These are phyloP conservation scores for Mesotaenium endlicherianum DNA, from an alignment of 139 green algal genomes.

Conservation along the genomic window DNA sequence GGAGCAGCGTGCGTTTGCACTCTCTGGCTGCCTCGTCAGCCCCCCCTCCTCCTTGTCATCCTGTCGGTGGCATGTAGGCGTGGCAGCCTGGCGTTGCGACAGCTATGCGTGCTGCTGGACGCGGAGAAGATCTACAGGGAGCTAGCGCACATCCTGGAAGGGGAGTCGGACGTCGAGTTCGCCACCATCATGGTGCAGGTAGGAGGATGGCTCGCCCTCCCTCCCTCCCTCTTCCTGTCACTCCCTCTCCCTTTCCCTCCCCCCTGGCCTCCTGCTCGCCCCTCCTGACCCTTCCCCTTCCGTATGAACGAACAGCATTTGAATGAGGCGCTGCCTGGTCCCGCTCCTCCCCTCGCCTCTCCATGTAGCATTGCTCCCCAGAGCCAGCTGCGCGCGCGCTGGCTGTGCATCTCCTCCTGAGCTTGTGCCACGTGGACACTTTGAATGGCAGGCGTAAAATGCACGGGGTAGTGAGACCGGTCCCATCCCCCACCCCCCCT, in stretches of 20 bases:
- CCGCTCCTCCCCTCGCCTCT: too few species aligned
- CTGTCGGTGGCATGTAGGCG: slow-evolving; percentile 13
- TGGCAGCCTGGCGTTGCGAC: slow-evolving; percentile 35
- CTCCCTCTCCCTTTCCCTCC: not conserved
- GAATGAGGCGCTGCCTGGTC: not conserved
- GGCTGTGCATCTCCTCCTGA: too few species aligned
- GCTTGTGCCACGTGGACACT: too few species aligned
- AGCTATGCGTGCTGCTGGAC: slow-evolving; percentile 36
- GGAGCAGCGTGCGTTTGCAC: not conserved
- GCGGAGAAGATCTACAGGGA: slow-evolving; percentile 50
- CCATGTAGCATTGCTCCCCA: too few species aligned
- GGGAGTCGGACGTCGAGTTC: slow-evolving; percentile 77
- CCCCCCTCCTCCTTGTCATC: too few species aligned
- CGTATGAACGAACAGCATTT: too few species aligned
- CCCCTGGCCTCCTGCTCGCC: not conserved
- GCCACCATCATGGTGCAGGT: slow-evolving; percentile 56
- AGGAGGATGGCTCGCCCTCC: too few species aligned
- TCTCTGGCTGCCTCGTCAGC: not conserved
- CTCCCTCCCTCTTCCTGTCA: not conserved
- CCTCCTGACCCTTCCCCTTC: not conserved
- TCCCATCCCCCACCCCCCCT: too few species aligned
- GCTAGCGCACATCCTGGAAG: slow-evolving; percentile 67
- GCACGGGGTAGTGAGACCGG: too few species aligned
- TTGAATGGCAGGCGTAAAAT: too few species aligned
- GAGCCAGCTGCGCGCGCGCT: too few species aligned